Evolutionary conservation across 179 eudicot genomes (phyloP).

Genomic region (Spinacia oleracea): DNA sequence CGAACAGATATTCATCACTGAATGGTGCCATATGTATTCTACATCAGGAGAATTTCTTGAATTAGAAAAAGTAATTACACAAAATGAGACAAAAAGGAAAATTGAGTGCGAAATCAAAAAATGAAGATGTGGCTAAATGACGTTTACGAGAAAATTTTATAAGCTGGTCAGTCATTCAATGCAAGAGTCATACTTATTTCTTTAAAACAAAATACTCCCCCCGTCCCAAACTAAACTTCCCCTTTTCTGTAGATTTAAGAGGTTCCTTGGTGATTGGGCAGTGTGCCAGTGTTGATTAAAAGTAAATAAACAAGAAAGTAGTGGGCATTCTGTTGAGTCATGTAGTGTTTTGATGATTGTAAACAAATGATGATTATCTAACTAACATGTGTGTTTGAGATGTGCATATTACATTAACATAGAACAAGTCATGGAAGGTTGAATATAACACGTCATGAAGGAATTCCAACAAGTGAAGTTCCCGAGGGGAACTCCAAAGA

Average conservation of each 20-base stretch:
- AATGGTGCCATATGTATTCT: constrained; percentile 99
- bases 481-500: too few relatives aligned
- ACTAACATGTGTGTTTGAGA: too few relatives aligned
- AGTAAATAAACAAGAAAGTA: too few relatives aligned
- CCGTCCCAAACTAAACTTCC: background rate
- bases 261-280: background rate
- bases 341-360: too few relatives aligned
- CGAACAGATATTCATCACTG: constrained; percentile 83
- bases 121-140: background rate
- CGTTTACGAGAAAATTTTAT: too few relatives aligned
- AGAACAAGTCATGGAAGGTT: too few relatives aligned
- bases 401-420: too few relatives aligned
- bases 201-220: background rate
- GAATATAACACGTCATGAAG: too few relatives aligned
- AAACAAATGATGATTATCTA: too few relatives aligned
- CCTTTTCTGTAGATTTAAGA: background rate
- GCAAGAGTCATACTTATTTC: background rate
- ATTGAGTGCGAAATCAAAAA: background rate
- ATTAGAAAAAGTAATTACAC: constrained; percentile 20
- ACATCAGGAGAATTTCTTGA: constrained; percentile 30
- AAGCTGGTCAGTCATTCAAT: background rate
- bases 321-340: too few relatives aligned
- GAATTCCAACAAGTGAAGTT: too few relatives aligned
- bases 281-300: background rate
- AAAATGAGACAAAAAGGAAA: background rate